phyloP scores from a whole-genome alignment of 257 asterid genomes.

The Misopates orontium region DNA sequence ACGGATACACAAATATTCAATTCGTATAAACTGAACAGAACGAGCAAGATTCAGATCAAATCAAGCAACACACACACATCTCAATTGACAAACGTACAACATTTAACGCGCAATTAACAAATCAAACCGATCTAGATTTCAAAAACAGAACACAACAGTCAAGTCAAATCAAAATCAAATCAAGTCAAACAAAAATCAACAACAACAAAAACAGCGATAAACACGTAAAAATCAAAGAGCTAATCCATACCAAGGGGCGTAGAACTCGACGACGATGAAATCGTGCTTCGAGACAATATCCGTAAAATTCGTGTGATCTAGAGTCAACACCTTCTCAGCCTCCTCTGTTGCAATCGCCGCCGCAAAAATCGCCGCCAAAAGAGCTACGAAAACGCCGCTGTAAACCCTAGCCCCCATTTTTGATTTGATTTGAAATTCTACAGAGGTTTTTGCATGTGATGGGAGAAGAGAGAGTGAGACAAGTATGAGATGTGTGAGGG shows the following conservation, averaged over 20 bases:
- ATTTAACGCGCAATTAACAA: slow-evolving; percentile 15
- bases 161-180: background rate
- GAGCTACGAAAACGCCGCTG: slow-evolving; percentile 34
- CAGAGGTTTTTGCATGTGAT: slow-evolving; percentile 32
- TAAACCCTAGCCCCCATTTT: slow-evolving; percentile 43
- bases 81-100: slow-evolving; percentile 10
- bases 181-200: slow-evolving; percentile 2
- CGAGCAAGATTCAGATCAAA: background rate
- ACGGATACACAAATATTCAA: background rate
- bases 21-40: background rate
- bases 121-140: background rate
- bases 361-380: slow-evolving; percentile 26
- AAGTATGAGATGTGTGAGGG: slow-evolving; percentile 7
- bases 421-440: background rate
- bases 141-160: background rate
- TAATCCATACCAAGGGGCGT: slow-evolving; percentile 69
- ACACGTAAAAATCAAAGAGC: no score
- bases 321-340: slow-evolving; percentile 58
- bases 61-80: slow-evolving; percentile 16
- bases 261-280: slow-evolving; percentile 75
- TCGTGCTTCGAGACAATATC: slow-evolving; percentile 45
- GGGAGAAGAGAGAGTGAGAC: slow-evolving; percentile 1
- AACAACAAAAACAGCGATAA: no score
- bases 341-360: slow-evolving; percentile 36
- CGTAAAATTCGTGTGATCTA: slow-evolving; percentile 69